Evolutionary conservation across 2,329 filamentous ascomycete species (phyloP).

Genomic region (Nothopassalora personata): DNA sequence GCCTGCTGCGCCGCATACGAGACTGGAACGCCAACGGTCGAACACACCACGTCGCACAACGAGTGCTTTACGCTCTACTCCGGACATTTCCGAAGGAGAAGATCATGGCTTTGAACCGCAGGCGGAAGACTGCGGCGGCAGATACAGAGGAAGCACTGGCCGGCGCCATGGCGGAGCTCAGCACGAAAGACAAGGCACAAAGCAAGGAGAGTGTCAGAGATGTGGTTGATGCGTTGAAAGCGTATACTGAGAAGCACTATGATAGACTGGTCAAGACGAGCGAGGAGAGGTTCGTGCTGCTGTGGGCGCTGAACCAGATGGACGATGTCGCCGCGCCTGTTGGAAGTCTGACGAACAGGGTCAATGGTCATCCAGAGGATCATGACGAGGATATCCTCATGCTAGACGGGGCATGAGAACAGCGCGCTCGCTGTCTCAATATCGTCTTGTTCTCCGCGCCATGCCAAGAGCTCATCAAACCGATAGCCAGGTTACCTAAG

Average conservation of each 20-base stretch:
- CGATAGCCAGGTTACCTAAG: no score
- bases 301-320: slow-evolving; percentile 93
- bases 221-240: slow-evolving; percentile 77
- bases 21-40: slow-evolving; percentile 98
- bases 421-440: no score
- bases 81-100: slow-evolving; percentile 73
- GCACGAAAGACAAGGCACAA: slow-evolving; percentile 31
- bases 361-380: slow-evolving; percentile 7
- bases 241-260: slow-evolving; percentile 92
- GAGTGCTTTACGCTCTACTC: slow-evolving; percentile 73
- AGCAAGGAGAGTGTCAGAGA: slow-evolving; percentile 68
- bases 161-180: slow-evolving; percentile 29
- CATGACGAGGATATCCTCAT: slow-evolving; percentile 18
- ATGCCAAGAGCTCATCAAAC: no score
- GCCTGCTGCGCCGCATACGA: slow-evolving; percentile 71
- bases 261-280: slow-evolving; percentile 81
- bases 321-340: slow-evolving; percentile 53
- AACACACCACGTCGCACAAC: slow-evolving; percentile 78
- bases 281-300: slow-evolving; percentile 89
- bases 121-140: slow-evolving; percentile 25
- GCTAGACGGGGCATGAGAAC: slow-evolving; percentile 12
- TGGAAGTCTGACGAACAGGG: slow-evolving; percentile 12
- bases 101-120: slow-evolving; percentile 51
- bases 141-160: slow-evolving; percentile 27
- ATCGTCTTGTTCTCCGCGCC: no score